Percentiles rank a stretch among this genome's conserved stretches.
Conservation (phyloP, 192 early-diverging fungal genomes). For the Thamnidium elegans region DNA sequence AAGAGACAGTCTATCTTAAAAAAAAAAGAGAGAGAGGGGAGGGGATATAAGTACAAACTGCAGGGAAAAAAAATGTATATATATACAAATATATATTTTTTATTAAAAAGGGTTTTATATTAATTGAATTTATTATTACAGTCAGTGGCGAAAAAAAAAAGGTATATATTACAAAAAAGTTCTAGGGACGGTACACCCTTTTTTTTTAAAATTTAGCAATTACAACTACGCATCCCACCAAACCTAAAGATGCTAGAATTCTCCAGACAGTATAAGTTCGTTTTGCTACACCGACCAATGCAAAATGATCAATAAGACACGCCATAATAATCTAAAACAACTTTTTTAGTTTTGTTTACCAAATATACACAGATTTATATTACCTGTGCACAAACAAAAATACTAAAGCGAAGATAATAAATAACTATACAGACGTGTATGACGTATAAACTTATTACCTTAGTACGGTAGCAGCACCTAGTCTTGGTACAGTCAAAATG, state of each 20-base stretch:
- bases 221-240: slow-evolving; percentile 44
- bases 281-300: slow-evolving; percentile 40
- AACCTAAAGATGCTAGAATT: slow-evolving; percentile 41
- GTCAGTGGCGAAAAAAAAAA: neutral
- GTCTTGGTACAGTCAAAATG: slow-evolving; percentile 47
- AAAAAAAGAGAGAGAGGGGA: too few species aligned
- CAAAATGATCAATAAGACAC: slow-evolving; percentile 53
- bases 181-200: neutral
- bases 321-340: slow-evolving; percentile 37
- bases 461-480: slow-evolving; percentile 51
- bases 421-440: neutral
- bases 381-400: slow-evolving; percentile 50
- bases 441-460: slow-evolving; percentile 6
- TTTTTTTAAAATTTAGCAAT: slow-evolving; percentile 41
- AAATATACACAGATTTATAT: neutral
- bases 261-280: slow-evolving; percentile 44
- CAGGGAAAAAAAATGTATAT: too few species aligned
- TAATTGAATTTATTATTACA: too few species aligned
- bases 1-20: too few species aligned
- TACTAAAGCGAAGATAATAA: slow-evolving; percentile 20
- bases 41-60: neutral
- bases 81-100: too few species aligned
- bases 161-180: neutral
- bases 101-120: too few species aligned
- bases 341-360: neutral